Percentiles rank a stretch among this genome's conserved stretches.
Conservation (phyloP, 176 grass and related monocot species). For the Cenchrus purpureus region DNA sequence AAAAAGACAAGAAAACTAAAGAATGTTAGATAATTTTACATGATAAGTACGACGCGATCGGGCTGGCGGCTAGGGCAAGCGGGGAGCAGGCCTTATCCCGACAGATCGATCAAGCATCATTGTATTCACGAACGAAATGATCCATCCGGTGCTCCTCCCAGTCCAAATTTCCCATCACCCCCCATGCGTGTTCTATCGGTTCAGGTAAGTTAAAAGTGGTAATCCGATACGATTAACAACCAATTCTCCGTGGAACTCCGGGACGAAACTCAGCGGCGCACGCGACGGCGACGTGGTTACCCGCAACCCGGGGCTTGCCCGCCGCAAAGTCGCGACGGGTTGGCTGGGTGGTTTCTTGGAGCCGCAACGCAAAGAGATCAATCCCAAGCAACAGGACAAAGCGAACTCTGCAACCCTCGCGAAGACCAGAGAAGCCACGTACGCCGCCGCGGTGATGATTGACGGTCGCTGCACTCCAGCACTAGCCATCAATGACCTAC, state of each 20-base stretch:
- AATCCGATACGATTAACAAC: neutral
- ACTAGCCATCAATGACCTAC: neutral
- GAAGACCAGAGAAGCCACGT: neutral
- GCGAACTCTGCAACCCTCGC: slow-evolving; percentile 2
- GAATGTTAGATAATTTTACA: neutral
- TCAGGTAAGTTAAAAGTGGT: slow-evolving; percentile 47
- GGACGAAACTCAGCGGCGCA: neutral
- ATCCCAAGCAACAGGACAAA: neutral
- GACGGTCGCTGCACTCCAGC: neutral
- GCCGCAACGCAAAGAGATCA: neutral
- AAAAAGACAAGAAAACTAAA: slow-evolving; percentile 11
- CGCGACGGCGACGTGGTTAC: slow-evolving; percentile 19
- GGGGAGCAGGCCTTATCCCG: slow-evolving; percentile 38
- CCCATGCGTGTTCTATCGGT: slow-evolving; percentile 42
- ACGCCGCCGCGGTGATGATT: neutral
- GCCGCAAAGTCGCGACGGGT: neutral
- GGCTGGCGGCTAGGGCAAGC: neutral
- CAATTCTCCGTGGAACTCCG: slow-evolving; percentile 9
- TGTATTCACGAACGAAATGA: neutral
- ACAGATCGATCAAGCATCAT: neutral
- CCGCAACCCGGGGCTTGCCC: neutral
- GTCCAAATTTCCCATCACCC: too few species aligned
- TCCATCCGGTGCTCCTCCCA: neutral
- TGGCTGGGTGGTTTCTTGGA: neutral
- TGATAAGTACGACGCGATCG: neutral